Base-by-base conservation (phyloP, 1,139 yeast species). In the Saccharomyces hybrid region DNA sequence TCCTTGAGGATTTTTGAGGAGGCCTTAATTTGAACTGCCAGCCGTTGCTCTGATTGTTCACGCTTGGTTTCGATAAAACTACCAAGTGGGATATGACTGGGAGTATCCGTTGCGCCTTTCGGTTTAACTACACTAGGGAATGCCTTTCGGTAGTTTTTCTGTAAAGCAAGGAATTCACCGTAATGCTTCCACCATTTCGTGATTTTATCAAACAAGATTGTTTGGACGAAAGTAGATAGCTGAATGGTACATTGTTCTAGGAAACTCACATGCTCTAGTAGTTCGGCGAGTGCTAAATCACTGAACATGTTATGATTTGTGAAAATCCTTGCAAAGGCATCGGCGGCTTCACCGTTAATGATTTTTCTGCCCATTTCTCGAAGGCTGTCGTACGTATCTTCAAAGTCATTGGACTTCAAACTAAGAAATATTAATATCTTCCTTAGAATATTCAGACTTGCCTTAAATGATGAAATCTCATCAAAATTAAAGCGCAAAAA, bases 401-500 rank as follows among this genome's bases (percentile, higher is more conserved):
- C 59, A 5, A 74, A 54, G 63, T 84, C 90, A 1, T 70, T 61
- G 2, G 65, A 59, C 60, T 83, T 83, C 19, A 75, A 58, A 14
- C 75, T 75, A 13, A 71, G 66, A 49, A 82, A 76, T 2, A 75
- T 68, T 0, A 73, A 60, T 31, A 79, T 65, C 60, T 79, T 80
- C 57, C 76, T 75, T 49, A 83, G 60, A 51, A 71, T 73, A 19
- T 70, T 67, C n/a, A 80, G 65, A 1, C 64, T 54, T 1, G 55
- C 59, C 14, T 69, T 67, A 54, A 78, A 74, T 1, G 63, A 64
- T 1, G 62, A 66, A 32, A 84, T 65, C 60, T 84, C 88, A 11
- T 72, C 70, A 27, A 72, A 58, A 0, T 86, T 79, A 60, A 76
- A 84, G 47, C 75, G 75, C 28, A 85, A 64, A 61, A 87, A 86